phyloP scores from a whole-genome alignment of 2,329 filamentous ascomycete species.

The Coniella vitis region DNA sequence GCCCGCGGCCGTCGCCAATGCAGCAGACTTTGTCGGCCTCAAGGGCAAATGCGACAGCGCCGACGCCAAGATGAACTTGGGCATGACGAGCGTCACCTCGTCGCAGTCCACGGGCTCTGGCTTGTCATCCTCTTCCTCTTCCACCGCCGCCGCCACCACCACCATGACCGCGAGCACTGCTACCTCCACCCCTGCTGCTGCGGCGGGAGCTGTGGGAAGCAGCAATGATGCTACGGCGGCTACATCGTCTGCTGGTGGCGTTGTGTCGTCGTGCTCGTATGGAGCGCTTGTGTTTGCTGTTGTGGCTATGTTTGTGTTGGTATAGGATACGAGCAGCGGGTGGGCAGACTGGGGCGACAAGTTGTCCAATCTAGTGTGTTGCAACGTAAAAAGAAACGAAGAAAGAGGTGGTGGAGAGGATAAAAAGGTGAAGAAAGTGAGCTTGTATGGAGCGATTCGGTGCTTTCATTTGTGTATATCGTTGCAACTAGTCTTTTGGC shows the following conservation, averaged over 20 bases:
- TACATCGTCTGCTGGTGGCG: background rate
- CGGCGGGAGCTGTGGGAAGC: background rate
- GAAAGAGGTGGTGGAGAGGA: background rate
- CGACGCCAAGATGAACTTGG: conserved; percentile 1
- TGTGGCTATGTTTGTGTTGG: conserved; percentile 4
- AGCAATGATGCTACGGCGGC: background rate
- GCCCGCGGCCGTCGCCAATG: conserved; percentile 31
- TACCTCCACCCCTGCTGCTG: background rate
- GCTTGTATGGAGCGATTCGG: too few species aligned
- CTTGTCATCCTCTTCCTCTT: background rate
- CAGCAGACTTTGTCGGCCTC: conserved; percentile 23
- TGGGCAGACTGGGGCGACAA: too few species aligned
- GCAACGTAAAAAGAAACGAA: background rate
- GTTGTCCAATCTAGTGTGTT: background rate
- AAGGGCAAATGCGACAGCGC: conserved; percentile 18
- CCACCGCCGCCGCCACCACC: background rate
- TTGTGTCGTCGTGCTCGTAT: conserved; percentile 1
- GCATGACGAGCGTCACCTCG: background rate
- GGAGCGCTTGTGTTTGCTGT: conserved; percentile 9
- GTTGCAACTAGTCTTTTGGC: too few species aligned
- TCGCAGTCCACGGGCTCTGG: background rate
- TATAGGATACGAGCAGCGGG: too few species aligned
- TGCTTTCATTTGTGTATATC: too few species aligned
- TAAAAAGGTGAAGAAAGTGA: too few species aligned
- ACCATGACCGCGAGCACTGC: background rate